Evolutionary conservation across 441 rosid species (phyloP), one percentile per base, ranked within the genome.

Genomic region (Adansonia madagascariensis): DNA sequence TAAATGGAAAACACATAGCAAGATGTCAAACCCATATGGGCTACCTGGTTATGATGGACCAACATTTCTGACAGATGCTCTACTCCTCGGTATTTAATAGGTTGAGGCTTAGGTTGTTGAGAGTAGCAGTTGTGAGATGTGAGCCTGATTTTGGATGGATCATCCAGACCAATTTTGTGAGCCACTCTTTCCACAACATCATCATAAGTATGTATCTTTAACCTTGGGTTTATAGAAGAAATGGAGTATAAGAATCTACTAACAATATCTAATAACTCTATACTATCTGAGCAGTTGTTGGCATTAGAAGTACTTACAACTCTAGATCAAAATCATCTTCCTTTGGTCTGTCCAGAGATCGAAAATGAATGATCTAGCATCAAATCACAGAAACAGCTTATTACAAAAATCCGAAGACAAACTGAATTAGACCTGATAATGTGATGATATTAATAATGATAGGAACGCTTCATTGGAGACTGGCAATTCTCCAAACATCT

Each of bases 61-160:
- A 96, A 85, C 98, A 96, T 94, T 83, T 96, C 98, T 17, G 91
- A 86, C 79, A 95, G 84, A 86, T 78, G 95, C 60, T 94, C 92
- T 39, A 91, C 89, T 79, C 98, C 98, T 74, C 91, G 91, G 82
- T 90, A 94, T 82, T 90, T 94, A 46, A 96, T 88, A 39, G 98
- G 94, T 73, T 91, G 97, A 44, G 99, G 98, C 82, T 96, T 94
- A 66, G 99, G 99, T 82, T 92, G 98, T 88, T 91, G 98, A 80
- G 99, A 94, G 86, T 96, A 91, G 91, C 96, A 96, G 85, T 94
- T 96, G 87, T 94, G 98, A 86, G 98, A 85, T 47, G 98, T 96
- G 57, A 96, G 90, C 84, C 98, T 88, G 77, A 96, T 85, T 86
- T 94, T 96, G 49, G 96, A 89, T 73, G 98, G 89, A 83, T 94